Conservation (phyloP, 2,329 filamentous ascomycete species). For the Alternaria longipes region DNA sequence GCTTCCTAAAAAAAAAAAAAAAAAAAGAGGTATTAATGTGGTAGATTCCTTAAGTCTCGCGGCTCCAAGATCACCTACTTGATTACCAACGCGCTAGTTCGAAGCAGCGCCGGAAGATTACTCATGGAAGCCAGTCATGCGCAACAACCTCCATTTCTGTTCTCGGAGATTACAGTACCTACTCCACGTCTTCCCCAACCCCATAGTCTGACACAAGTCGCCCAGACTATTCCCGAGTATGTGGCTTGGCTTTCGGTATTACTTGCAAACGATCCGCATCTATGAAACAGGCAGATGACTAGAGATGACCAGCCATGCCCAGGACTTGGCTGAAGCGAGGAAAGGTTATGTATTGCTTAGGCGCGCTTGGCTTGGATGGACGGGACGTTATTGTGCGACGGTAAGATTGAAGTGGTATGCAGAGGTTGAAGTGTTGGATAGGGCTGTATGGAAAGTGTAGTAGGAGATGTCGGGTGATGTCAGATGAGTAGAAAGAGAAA, state of each 20-base stretch:
- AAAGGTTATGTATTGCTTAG: slow-evolving; percentile 16
- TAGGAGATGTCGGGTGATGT: not conserved
- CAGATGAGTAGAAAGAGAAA: not conserved
- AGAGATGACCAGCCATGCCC: not conserved
- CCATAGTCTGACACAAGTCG: not conserved
- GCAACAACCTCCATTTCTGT: not conserved
- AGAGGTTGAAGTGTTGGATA: slow-evolving; percentile 12
- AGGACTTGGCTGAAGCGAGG: slow-evolving; percentile 17
- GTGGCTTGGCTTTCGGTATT: not conserved
- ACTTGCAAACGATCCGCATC: slow-evolving; percentile 9
- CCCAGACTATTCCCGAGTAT: not conserved
- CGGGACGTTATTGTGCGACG: slow-evolving; percentile 8
- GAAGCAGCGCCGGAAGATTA: not conserved
- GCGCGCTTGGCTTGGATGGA: slow-evolving; percentile 10
- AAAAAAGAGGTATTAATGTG: not conserved
- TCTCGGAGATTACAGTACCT: not conserved
- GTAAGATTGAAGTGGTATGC: not conserved
- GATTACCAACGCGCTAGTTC: not conserved
- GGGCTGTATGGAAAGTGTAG: not conserved
- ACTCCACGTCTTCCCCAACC: not conserved
- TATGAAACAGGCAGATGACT: slow-evolving; percentile 12
- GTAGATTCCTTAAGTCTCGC: too few relatives aligned
- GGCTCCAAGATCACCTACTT: too few relatives aligned
- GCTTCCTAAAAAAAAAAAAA: not conserved
- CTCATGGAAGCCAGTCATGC: not conserved